Evolutionary conservation across 1,284 basidiomycete species (phyloP).

Genomic region (Irpex lacteus): DNA sequence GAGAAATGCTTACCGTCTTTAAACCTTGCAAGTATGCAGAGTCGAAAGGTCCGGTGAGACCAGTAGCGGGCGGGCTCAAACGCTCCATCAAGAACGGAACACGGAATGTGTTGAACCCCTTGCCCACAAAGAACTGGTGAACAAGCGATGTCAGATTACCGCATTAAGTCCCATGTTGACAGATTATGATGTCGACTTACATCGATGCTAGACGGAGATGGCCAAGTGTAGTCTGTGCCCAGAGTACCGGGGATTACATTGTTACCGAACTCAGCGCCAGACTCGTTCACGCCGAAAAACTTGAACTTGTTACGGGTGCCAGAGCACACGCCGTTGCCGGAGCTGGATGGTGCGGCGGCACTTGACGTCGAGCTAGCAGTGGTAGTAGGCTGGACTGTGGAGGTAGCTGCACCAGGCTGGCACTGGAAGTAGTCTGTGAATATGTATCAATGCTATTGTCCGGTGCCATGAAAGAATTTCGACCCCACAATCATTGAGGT

Average conservation of each 20-base stretch:
- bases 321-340: conserved; percentile 27
- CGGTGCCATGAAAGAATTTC: background rate
- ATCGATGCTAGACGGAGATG: conserved; percentile 43
- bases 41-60: conserved; percentile 53
- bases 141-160: conserved; percentile 16
- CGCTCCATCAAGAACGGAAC: conserved; percentile 60
- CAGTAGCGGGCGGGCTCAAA: conserved; percentile 46
- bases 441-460: background rate
- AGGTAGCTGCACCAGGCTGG: conserved; percentile 19
- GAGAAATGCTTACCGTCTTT: conserved; percentile 34
- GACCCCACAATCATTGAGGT: conserved; percentile 24
- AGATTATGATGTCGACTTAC: conserved; percentile 22
- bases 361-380: conserved; percentile 6
- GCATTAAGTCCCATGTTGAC: conserved; percentile 1
- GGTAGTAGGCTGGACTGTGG: conserved; percentile 9
- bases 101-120: conserved; percentile 65
- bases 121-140: conserved; percentile 44
- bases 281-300: conserved; percentile 62
- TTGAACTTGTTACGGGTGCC: conserved; percentile 52
- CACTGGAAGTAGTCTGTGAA: conserved; percentile 29
- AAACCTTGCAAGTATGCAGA: conserved; percentile 49
- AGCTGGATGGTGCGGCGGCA: conserved; percentile 6
- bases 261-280: conserved; percentile 57
- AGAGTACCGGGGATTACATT: conserved; percentile 44
- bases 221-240: conserved; percentile 49